Evolutionary conservation across 2,329 filamentous ascomycete genomes (phyloP).

Genomic region (Fusarium kyushuense): DNA sequence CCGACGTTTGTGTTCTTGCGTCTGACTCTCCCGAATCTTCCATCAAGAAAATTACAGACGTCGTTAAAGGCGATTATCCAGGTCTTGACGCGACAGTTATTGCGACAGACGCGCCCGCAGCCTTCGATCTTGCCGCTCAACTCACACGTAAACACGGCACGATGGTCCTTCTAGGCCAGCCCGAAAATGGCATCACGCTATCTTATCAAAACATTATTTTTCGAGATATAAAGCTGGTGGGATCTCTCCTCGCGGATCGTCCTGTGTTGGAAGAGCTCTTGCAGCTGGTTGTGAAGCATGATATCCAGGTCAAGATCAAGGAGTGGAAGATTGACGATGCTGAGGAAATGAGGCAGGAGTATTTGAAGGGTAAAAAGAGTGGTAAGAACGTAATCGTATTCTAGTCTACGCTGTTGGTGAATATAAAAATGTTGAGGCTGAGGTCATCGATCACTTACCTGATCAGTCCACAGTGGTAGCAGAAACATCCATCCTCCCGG

Average conservation of each 20-base stretch:
- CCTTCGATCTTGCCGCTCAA: constrained; percentile 8
- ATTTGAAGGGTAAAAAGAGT: background rate
- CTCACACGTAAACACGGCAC: constrained; percentile 22
- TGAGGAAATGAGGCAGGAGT: constrained; percentile 16
- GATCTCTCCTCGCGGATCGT: background rate
- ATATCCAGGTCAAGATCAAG: constrained; percentile 9
- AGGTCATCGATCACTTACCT: no score
- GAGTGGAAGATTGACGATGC: constrained; percentile 23
- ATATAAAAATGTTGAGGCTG: background rate
- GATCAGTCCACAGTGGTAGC: background rate
- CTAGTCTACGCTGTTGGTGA: background rate
- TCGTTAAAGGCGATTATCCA: background rate
- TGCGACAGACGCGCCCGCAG: constrained; percentile 6
- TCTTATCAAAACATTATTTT: constrained; percentile 16
- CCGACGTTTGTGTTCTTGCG: background rate
- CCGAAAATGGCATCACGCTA: constrained; percentile 2
- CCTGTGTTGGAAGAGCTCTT: background rate
- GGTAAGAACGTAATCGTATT: constrained; percentile 17
- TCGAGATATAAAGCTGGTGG: background rate
- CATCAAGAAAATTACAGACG: background rate
- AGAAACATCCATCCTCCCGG: no score
- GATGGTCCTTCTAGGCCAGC: constrained; percentile 16
- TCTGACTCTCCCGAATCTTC: background rate
- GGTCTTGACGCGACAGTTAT: constrained; percentile 1
- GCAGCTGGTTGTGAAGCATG: constrained; percentile 2